Percentiles rank a stretch among this genome's conserved stretches.
phyloP scores from a whole-genome alignment of 108 stramenopile genomes.

The Cafeteria roenbergensis region DNA sequence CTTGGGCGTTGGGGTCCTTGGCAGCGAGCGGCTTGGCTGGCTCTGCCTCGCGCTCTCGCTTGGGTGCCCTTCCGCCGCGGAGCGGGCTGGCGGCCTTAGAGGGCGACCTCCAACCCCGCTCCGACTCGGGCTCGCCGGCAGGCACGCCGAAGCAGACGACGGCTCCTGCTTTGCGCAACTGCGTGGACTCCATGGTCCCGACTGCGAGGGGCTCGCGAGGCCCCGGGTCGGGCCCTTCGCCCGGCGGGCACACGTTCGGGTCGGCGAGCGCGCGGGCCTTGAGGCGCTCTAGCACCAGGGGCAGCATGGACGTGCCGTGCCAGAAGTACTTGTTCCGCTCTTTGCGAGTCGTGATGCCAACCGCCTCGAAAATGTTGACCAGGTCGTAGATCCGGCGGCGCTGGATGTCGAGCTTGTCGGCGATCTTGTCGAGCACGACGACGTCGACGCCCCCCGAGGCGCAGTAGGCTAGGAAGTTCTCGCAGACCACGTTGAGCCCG shows the following conservation, averaged over 20 bases:
- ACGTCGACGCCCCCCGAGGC: slow-evolving; percentile 25
- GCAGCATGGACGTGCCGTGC: slow-evolving; percentile 54
- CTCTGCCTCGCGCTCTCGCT: no score
- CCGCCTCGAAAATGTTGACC: slow-evolving; percentile 74
- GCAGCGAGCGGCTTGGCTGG: no score
- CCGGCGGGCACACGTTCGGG: not conserved
- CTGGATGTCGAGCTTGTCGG: slow-evolving; percentile 61
- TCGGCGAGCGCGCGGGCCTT: slow-evolving; percentile 49
- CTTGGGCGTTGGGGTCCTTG: no score
- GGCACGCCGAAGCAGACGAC: no score
- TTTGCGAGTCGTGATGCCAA: slow-evolving; percentile 55
- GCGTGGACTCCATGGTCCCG: no score
- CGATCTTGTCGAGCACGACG: slow-evolving; percentile 52
- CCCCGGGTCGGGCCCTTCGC: no score
- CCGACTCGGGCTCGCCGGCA: no score
- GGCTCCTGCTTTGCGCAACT: no score
- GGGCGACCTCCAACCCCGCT: no score
- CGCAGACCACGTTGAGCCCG: slow-evolving; percentile 55
- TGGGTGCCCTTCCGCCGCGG: no score
- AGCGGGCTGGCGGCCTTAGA: no score
- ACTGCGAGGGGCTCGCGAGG: no score
- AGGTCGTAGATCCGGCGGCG: slow-evolving; percentile 82
- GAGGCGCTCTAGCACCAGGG: slow-evolving; percentile 46
- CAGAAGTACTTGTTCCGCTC: slow-evolving; percentile 76
- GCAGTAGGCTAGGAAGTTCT: slow-evolving; percentile 50